Evolutionary conservation across 495 filamentous ascomycete species (phyloP).

Genomic region (Chaetomium cochliodes): DNA sequence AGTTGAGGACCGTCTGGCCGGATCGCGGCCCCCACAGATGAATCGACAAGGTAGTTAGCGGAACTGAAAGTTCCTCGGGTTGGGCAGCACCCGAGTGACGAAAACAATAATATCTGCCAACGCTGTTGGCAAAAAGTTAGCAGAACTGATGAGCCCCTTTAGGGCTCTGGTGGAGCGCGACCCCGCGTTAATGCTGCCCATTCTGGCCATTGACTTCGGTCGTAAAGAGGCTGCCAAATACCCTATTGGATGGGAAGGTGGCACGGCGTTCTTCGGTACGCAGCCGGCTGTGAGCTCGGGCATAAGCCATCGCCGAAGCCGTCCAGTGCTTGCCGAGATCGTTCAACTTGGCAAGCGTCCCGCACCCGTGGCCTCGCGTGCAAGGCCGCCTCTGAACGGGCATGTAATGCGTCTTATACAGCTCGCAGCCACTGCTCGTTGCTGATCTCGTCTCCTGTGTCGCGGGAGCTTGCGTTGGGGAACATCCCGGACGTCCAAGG

Average conservation of each 20-base stretch:
- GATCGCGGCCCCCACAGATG: neutral
- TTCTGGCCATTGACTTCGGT: slow-evolving; percentile 21
- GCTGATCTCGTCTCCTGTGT: neutral
- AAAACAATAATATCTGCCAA: neutral
- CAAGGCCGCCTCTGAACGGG: neutral
- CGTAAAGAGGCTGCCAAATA: slow-evolving; percentile 9
- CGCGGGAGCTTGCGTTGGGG: neutral
- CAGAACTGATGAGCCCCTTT: neutral
- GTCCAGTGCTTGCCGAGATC: neutral
- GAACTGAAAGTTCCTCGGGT: neutral
- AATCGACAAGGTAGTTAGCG: neutral
- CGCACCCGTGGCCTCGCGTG: neutral
- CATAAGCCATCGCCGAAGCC: slow-evolving; percentile 22
- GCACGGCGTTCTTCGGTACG: slow-evolving; percentile 6
- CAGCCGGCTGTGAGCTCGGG: slow-evolving; percentile 9
- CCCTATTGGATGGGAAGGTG: slow-evolving; percentile 10
- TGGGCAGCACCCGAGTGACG: neutral
- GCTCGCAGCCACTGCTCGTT: neutral
- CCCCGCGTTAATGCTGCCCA: slow-evolving; percentile 1
- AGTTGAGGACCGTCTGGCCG: neutral
- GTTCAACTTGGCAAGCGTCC: neutral
- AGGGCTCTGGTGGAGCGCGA: slow-evolving; percentile 6
- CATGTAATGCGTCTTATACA: neutral
- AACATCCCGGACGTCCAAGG: neutral
- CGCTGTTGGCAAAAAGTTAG: neutral